Conservation (phyloP, 129 eudicot species). For the Erigeron canadensis region DNA sequence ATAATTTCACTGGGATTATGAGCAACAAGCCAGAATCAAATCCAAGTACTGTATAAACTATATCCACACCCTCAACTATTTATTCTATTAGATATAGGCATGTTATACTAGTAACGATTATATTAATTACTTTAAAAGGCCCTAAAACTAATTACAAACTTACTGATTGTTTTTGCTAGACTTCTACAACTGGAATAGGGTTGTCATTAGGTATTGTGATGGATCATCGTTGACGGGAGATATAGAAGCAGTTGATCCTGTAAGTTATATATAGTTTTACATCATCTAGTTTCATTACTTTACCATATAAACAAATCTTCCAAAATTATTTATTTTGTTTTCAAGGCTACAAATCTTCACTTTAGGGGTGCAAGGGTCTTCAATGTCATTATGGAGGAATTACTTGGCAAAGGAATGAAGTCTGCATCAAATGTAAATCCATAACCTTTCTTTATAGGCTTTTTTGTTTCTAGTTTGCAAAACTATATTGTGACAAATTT, state of each 20-base stretch:
- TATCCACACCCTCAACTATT: too few relatives aligned
- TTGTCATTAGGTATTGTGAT: slow-evolving; percentile 50
- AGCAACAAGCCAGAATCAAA: slow-evolving; percentile 36
- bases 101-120: not conserved
- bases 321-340: too few relatives aligned
- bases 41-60: slow-evolving; percentile 41
- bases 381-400: slow-evolving; percentile 41
- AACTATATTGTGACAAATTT: too few relatives aligned
- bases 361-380: slow-evolving; percentile 60
- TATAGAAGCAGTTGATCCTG: slow-evolving; percentile 49
- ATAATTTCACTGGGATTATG: slow-evolving; percentile 48
- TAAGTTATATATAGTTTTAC: slow-evolving; percentile 9
- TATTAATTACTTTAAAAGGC: not conserved
- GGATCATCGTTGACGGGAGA: slow-evolving; percentile 64
- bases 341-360: slow-evolving; percentile 56
- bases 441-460: not conserved
- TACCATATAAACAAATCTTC: not conserved
- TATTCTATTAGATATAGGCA: not conserved
- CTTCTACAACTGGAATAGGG: slow-evolving; percentile 64
- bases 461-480: not conserved
- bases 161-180: slow-evolving; percentile 25
- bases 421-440: slow-evolving; percentile 41
- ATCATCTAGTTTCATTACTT: not conserved
- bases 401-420: slow-evolving; percentile 51
- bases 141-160: not conserved